phyloP scores from a whole-genome alignment of 148 eudicot genomes.

The Limonium bicolor region DNA sequence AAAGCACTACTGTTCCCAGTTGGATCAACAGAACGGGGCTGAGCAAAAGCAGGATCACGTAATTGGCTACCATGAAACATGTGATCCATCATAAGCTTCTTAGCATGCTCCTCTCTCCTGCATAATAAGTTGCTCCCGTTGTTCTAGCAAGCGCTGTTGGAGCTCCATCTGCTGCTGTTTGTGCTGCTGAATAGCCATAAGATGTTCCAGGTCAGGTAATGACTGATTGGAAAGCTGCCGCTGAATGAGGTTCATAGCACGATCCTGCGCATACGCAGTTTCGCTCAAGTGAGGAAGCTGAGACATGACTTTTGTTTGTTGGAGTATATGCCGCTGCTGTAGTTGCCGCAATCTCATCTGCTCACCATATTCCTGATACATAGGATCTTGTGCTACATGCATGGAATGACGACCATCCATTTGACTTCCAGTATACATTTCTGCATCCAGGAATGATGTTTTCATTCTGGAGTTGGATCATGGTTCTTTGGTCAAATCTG shows the following conservation, averaged over 20 bases:
- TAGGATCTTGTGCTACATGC: slow-evolving; percentile 39
- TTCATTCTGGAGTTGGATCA: slow-evolving; percentile 38
- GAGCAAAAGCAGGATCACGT: slow-evolving; percentile 50
- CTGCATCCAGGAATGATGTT: slow-evolving; percentile 28
- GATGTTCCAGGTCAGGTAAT: slow-evolving; percentile 58
- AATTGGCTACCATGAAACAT: slow-evolving; percentile 42
- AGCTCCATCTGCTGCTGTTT: slow-evolving; percentile 37
- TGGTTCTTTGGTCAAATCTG: slow-evolving; percentile 29
- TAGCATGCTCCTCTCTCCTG: slow-evolving; percentile 69
- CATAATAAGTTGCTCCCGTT: slow-evolving; percentile 43
- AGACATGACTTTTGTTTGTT: slow-evolving; percentile 34
- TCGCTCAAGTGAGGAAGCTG: slow-evolving; percentile 48
- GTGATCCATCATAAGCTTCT: slow-evolving; percentile 62
- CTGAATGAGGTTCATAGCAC: slow-evolving; percentile 29
- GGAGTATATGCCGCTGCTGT: slow-evolving; percentile 41
- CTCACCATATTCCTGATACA: slow-evolving; percentile 45
- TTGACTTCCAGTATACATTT: slow-evolving; percentile 37
- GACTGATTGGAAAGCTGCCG: slow-evolving; percentile 43
- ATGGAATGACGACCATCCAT: slow-evolving; percentile 33
- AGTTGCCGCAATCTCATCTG: slow-evolving; percentile 36
- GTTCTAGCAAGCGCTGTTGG: slow-evolving; percentile 41
- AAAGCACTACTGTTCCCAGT: slow-evolving; percentile 29
- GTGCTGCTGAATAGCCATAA: slow-evolving; percentile 61
- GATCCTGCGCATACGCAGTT: slow-evolving; percentile 28
- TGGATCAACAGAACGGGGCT: slow-evolving; percentile 49